Base-by-base conservation (phyloP, 1,284 basidiomycete genomes). In the Pascua guehoae region DNA sequence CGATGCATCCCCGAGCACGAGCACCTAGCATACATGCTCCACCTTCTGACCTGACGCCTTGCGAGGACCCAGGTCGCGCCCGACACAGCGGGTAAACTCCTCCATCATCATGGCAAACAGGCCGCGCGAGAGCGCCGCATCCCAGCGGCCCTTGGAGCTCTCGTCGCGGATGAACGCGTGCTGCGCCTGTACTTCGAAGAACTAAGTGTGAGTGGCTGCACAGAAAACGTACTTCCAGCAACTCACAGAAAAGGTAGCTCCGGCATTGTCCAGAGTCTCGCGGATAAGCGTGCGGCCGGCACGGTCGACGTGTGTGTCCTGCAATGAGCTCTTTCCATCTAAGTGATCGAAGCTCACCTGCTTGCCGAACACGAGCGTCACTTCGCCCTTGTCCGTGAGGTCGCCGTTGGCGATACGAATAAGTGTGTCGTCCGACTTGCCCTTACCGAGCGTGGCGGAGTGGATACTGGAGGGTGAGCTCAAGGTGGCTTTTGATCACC, bases 141-240 rank as follows among this genome's bases (percentile, higher is more conserved):
- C 92, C 89, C 91, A 96, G 52, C 92, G 84, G 2, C 90, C 91
- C 73, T 95, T 95, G 41, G 88, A 91, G 4, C 83, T 82, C 68
- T 92, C 89, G 73, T 95, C 92, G 8, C 92, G 86, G 66, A 95
- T 87, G 76, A 95, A 96, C 4, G 92, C 92, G 67, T 95, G 92
- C 68, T 94, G 91, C 0, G 91, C 92, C 75, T 93, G 91, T 9
- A 93, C 89, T 70, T 94, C 91, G 57, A 93, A 78, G 70, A 93
- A 91, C 89, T 95, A 72, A 11, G 57, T 43, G 47, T 39, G 47
- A 32, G 24, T 7, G 24, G 24, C 24, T 32, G 24, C 7, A 32
- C 24, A 32, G 50, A 18, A 2, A 8, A 4, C 57, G 42, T 38
- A 40, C 17, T 12, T 52, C 51, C 11, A 40, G 41, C 44, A 37